Evolutionary conservation across 768 basidiomycete genomes (phyloP).

Genomic region (Suillus paluster): DNA sequence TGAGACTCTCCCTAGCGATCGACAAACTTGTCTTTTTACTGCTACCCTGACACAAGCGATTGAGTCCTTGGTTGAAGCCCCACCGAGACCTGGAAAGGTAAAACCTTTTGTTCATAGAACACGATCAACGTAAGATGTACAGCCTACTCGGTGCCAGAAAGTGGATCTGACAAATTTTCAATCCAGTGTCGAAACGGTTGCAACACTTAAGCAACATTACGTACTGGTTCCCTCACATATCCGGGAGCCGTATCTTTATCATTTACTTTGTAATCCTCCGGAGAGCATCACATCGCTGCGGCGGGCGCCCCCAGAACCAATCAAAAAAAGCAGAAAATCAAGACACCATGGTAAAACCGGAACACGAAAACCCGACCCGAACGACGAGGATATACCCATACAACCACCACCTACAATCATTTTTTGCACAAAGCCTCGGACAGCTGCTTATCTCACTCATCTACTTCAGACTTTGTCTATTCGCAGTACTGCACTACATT

Average conservation of each 20-base stretch:
- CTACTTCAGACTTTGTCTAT: constrained; percentile 81
- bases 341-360: constrained; percentile 30
- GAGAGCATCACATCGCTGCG: constrained; percentile 73
- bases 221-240: constrained; percentile 94
- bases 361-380: constrained; percentile 33
- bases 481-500: constrained; percentile 89
- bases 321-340: constrained; percentile 36
- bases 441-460: constrained; percentile 86
- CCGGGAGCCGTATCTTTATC: constrained; percentile 88
- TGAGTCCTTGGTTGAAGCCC: constrained; percentile 70
- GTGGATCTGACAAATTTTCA: constrained; percentile 12
- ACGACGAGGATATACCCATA: constrained; percentile 54
- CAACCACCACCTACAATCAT: constrained; percentile 97
- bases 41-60: constrained; percentile 92
- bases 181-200: constrained; percentile 84
- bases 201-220: constrained; percentile 86
- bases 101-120: constrained; percentile 87
- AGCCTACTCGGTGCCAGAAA: not conserved
- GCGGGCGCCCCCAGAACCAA: constrained; percentile 60
- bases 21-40: constrained; percentile 98
- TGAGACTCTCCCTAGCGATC: constrained; percentile 70
- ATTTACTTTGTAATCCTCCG: constrained; percentile 89
- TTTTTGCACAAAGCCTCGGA: constrained; percentile 84
- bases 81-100: constrained; percentile 81
- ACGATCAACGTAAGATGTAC: constrained; percentile 62